These are phyloP conservation scores for Chamaecyparis obtusa DNA, from an alignment of 75 land plant genomes.

Conservation along the genomic window DNA sequence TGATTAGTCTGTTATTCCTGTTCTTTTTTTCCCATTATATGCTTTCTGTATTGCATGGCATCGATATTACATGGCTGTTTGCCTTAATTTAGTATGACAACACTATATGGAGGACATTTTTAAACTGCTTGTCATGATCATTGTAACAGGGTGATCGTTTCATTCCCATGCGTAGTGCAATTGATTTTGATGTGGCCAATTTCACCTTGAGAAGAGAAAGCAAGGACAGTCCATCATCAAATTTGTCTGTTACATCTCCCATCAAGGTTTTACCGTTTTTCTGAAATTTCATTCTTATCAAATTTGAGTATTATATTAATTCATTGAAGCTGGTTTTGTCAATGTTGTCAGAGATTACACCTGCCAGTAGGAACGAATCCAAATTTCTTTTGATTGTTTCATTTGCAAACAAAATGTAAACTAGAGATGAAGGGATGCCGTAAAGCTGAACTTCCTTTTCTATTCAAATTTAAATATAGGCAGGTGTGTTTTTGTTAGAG, in stretches of 20 bases:
- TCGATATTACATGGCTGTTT: background rate
- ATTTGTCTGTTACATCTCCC: constrained; percentile 16
- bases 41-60: background rate
- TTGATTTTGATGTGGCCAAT: constrained; percentile 63
- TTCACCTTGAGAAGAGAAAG: constrained; percentile 26
- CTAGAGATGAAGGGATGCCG: background rate
- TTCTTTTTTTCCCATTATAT: no score
- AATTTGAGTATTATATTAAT: no score
- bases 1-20: background rate
- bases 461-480: background rate
- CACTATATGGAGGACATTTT: background rate
- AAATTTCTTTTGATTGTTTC: background rate
- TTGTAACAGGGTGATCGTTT: constrained; percentile 56
- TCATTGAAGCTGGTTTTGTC: background rate
- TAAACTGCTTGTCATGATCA: background rate
- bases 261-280: constrained; percentile 24
- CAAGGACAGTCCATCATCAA: constrained; percentile 21
- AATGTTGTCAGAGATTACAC: background rate
- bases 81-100: background rate
- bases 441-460: background rate
- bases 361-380: background rate
- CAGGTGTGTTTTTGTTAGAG: background rate
- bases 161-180: constrained; percentile 62
- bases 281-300: background rate
- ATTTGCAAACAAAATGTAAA: background rate